Evolutionary conservation across 495 filamentous ascomycete genomes (phyloP), one percentile per base, ranked within the genome.

Genomic region (Tetracladium setigerum): DNA sequence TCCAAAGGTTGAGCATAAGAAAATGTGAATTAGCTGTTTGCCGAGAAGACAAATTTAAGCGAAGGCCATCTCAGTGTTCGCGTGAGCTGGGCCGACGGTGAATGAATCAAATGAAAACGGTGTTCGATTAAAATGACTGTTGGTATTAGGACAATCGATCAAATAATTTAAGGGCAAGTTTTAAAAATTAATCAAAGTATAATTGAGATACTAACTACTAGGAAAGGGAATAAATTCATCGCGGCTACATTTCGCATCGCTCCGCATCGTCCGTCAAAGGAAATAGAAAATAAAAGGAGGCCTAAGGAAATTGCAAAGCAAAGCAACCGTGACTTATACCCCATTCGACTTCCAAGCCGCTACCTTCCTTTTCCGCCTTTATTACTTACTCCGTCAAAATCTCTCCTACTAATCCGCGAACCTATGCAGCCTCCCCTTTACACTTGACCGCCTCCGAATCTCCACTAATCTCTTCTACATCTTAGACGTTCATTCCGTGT

Each of bases 341-440:
- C 46, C 27, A 35, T 49, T 50, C 37, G 40, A 44, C 47, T 50
- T 33, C 47, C 41, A 44, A 45, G 35, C 40, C 44, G 38, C 47
- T 44, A 46, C 38, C 17, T 49, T 44, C 40, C 47, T 44, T 50
- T 50, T 44, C 47, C 38, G 41, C 47, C 46, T 44, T 24, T 38
- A 50, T 50, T 45, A 5, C 47, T 50, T 50, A 39, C 30, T 50
- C 6, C 16, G 41, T 50, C 38, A 19, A 50, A 44, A 50, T 50
- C 38, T 50, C 40, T 44, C 31, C 34, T 37, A 44, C 47, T 41
- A 50, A 50, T 44, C 44, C 30, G 19, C 47, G 40, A 50, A 50
- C 47, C 43, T 43, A 49, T 1, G 30, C 47, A 43, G 47, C 47
- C 18, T 44, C 19, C 39, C 32, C 40, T 18, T 49, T 34, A 40